These are phyloP conservation scores for Elsinoe ampelina DNA, from an alignment of 2,329 filamentous ascomycete genomes.

Conservation along the genomic window DNA sequence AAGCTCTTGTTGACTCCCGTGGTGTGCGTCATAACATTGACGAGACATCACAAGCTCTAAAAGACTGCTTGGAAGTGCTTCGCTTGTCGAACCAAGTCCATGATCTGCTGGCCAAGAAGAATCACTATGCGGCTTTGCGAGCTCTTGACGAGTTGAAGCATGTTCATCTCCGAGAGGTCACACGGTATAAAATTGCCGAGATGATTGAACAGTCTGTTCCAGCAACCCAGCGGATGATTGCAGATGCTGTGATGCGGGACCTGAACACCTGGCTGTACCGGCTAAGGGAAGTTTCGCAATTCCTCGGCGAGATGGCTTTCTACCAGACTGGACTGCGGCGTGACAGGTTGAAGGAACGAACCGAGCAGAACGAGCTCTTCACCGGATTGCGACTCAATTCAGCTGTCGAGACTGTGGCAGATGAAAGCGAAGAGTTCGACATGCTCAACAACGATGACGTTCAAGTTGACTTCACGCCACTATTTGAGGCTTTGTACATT, in stretches of 20 bases:
- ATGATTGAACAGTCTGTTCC: conserved; percentile 95
- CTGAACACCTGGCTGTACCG: conserved; percentile 94
- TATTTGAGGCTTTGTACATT: conserved; percentile 93
- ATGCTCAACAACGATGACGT: conserved; percentile 91
- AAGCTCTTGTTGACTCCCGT: conserved; percentile 82
- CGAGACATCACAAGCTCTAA: conserved; percentile 78
- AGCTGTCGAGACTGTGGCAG: conserved; percentile 86
- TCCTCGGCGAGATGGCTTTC: conserved; percentile 89
- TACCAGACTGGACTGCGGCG: conserved; percentile 88
- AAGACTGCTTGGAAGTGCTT: conserved; percentile 84
- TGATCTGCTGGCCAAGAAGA: conserved; percentile 83
- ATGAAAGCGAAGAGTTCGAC: conserved; percentile 93
- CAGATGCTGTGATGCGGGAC: conserved; percentile 93
- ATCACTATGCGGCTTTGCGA: conserved; percentile 88
- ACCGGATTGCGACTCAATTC: conserved; percentile 87
- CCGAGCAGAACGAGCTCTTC: conserved; percentile 65
- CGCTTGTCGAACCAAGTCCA: conserved; percentile 90
- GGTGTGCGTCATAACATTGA: conserved; percentile 92
- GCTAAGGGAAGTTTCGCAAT: conserved; percentile 92
- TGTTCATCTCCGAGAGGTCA: conserved; percentile 88
- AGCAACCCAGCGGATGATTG: conserved; percentile 82
- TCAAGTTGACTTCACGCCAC: conserved; percentile 84
- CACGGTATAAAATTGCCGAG: conserved; percentile 87
- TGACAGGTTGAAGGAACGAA: conserved; percentile 70
- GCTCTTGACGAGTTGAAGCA: conserved; percentile 93